Evolutionary conservation across 345 rosid genomes (phyloP).

Genomic region (Angophora floribunda): DNA sequence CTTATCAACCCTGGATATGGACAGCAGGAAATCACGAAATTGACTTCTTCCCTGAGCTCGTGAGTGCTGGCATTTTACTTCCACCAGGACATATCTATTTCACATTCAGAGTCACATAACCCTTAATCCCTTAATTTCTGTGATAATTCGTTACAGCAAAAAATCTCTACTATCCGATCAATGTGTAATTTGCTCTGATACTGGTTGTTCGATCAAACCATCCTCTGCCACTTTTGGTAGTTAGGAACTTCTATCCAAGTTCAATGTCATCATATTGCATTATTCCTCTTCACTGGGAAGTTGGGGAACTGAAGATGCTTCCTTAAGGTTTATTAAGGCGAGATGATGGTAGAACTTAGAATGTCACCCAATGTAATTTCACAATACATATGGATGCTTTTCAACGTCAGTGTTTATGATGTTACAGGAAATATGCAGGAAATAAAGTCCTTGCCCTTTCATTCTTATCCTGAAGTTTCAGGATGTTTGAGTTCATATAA

Average conservation of each 20-base stretch:
- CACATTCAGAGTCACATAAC: neutral
- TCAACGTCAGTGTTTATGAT: neutral
- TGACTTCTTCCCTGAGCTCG: constrained; percentile 15
- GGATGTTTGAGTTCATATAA: neutral
- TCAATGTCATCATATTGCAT: neutral
- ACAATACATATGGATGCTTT: neutral
- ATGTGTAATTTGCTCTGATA: neutral
- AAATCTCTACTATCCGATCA: neutral
- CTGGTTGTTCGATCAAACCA: neutral
- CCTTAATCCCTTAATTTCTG: neutral
- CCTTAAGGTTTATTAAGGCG: neutral
- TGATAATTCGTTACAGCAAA: neutral
- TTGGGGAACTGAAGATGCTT: neutral
- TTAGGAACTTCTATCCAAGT: neutral
- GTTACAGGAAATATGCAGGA: neutral
- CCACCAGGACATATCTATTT: neutral
- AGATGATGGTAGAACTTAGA: neutral
- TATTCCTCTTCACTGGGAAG: neutral
- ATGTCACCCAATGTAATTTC: neutral
- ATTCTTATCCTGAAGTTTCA: neutral
- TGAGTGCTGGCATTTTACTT: neutral
- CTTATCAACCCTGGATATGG: constrained; percentile 42
- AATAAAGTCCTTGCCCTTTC: neutral
- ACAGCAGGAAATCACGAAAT: constrained; percentile 40
- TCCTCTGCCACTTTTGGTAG: neutral